These are phyloP conservation scores for Rhodotorula diobovata DNA, from an alignment of 768 basidiomycete species.

Conservation along the genomic window DNA sequence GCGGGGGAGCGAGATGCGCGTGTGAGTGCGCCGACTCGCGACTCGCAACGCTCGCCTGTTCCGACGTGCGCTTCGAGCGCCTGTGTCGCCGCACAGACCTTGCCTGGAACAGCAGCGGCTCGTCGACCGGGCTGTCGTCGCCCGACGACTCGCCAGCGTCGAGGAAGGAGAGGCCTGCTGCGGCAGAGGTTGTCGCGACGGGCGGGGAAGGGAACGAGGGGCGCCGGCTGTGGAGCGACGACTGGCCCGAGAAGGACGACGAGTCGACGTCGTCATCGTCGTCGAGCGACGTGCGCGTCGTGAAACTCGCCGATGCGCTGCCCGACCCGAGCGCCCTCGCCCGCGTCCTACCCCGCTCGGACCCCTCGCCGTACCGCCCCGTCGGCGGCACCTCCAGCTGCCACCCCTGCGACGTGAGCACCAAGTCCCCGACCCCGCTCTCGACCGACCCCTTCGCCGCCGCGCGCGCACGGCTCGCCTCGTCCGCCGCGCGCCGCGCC, in stretches of 20 bases:
- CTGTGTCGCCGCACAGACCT: too few species aligned
- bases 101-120: too few species aligned
- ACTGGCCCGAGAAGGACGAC: neutral
- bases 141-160: constrained; percentile 14
- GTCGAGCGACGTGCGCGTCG: neutral
- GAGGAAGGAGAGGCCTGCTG: neutral
- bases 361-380: too few species aligned
- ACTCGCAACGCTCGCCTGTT: neutral
- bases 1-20: neutral
- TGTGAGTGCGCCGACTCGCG: too few species aligned
- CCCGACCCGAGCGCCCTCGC: too few species aligned
- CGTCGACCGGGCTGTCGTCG: neutral
- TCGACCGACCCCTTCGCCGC: neutral
- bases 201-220: neutral
- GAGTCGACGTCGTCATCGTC: too few species aligned
- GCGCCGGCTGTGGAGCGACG: neutral
- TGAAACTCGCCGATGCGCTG: too few species aligned
- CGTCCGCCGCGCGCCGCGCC: neutral
- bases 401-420: too few species aligned
- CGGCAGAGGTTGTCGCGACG: neutral
- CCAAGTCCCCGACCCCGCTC: neutral
- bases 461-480: neutral
- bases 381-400: neutral
- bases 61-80: too few species aligned
- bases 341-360: too few species aligned